phyloP scores from a whole-genome alignment of 2,329 filamentous ascomycete species.

The Nigrospora oryzae region DNA sequence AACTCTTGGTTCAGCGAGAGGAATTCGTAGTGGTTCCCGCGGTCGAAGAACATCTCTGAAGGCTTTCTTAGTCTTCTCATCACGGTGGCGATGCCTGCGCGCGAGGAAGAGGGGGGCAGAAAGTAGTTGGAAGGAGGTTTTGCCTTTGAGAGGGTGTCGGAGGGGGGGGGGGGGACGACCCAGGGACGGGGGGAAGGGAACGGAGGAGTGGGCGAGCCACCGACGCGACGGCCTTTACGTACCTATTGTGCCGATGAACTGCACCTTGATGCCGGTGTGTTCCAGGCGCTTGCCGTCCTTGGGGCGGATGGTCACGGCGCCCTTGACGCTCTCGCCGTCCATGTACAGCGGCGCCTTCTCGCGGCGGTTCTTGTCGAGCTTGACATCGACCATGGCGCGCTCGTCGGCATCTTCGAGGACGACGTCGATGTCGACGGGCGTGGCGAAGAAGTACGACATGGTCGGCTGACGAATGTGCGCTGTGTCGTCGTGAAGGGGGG shows the following conservation, averaged over 20 bases:
- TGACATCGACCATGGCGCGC: conserved; percentile 90
- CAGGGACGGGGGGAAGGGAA: background rate
- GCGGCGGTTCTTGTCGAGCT: conserved; percentile 94
- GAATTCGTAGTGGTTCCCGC: conserved; percentile 98
- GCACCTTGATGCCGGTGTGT: conserved; percentile 98
- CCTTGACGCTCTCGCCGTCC: conserved; percentile 97
- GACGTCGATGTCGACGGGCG: conserved; percentile 96
- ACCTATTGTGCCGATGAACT: conserved; percentile 99
- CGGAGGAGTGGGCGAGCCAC: conserved; percentile 2
- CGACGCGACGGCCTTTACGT: conserved; percentile 15
- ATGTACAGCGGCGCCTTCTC: conserved; percentile 97
- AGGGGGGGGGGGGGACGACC: background rate
- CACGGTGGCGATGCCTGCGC: conserved; percentile 2
- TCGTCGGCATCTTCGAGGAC: conserved; percentile 94
- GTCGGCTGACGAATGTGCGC: background rate
- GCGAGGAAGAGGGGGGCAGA: conserved; percentile 1
- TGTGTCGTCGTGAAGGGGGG: no score
- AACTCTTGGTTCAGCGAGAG: conserved; percentile 95
- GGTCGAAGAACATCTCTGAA: conserved; percentile 98
- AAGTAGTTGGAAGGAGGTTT: no score
- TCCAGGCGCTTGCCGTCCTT: conserved; percentile 98
- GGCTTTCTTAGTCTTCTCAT: conserved; percentile 6
- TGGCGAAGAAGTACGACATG: conserved; percentile 98
- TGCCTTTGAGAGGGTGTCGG: background rate
- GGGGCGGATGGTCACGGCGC: conserved; percentile 85